Percentiles rank a stretch among this genome's conserved stretches.
These are phyloP conservation scores for Globisporangium recalcitrans DNA, from an alignment of 352 stramenopile genomes.

Conservation along the genomic window DNA sequence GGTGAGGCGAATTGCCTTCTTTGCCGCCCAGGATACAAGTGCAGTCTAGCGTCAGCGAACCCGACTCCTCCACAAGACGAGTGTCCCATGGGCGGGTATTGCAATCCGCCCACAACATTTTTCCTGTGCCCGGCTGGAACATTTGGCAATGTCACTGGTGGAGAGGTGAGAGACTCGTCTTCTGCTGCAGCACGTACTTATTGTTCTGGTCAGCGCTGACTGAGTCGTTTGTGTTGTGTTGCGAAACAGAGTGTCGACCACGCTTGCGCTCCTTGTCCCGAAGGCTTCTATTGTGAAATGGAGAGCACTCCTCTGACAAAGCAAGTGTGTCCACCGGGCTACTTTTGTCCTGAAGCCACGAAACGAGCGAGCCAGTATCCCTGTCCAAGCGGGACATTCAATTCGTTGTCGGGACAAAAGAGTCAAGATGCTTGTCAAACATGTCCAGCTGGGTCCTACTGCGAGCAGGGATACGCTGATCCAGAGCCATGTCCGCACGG, in stretches of 20 bases:
- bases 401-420: slow-evolving; percentile 39
- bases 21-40: slow-evolving; percentile 76
- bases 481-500: slow-evolving; percentile 64
- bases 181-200: neutral
- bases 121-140: slow-evolving; percentile 85
- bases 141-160: slow-evolving; percentile 77
- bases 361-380: slow-evolving; percentile 62
- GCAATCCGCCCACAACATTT: slow-evolving; percentile 79
- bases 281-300: slow-evolving; percentile 79
- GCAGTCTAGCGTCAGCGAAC: slow-evolving; percentile 64
- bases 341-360: slow-evolving; percentile 67
- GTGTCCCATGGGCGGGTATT: slow-evolving; percentile 88
- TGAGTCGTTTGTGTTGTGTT: neutral
- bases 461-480: slow-evolving; percentile 37
- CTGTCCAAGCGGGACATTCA: slow-evolving; percentile 87
- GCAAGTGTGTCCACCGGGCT: slow-evolving; percentile 58
- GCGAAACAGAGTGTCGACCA: slow-evolving; percentile 70
- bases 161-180: slow-evolving; percentile 35
- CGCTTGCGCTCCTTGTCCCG: slow-evolving; percentile 64
- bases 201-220: neutral
- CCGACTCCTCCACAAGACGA: slow-evolving; percentile 77
- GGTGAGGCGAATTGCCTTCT: slow-evolving; percentile 54
- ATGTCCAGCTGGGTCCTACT: slow-evolving; percentile 67
- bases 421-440: slow-evolving; percentile 42
- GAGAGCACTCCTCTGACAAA: slow-evolving; percentile 57